Evolutionary conservation across 768 basidiomycete genomes (phyloP).

Genomic region (Russula compacta): DNA sequence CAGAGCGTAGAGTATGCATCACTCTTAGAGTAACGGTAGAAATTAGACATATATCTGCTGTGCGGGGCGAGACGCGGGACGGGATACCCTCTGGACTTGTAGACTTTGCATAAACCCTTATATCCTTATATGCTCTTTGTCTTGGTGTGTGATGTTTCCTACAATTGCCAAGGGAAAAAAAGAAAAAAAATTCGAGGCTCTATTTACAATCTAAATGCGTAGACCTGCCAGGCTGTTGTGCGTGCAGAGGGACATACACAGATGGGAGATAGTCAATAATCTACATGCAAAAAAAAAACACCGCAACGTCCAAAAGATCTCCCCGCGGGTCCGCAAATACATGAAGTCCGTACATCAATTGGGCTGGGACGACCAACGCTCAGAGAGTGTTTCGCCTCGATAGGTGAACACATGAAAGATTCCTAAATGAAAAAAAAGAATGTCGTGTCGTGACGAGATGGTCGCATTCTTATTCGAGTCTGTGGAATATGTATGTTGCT

Average conservation of each 20-base stretch:
- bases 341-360: background rate
- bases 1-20: conserved; percentile 25
- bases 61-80: too few relatives aligned
- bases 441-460: background rate
- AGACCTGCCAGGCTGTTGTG: background rate
- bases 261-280: background rate
- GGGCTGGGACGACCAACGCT: too few relatives aligned
- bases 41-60: too few relatives aligned
- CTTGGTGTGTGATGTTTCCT: background rate
- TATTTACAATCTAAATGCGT: background rate
- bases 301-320: background rate
- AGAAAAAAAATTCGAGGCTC: background rate
- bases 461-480: background rate
- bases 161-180: too few relatives aligned
- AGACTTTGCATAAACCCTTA: background rate
- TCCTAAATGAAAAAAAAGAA: background rate
- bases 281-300: background rate
- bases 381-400: too few relatives aligned
- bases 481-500: too few relatives aligned
- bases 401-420: too few relatives aligned
- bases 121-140: background rate
- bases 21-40: too few relatives aligned
- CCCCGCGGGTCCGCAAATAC: background rate
- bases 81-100: background rate
- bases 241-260: background rate